Evolutionary conservation across 768 basidiomycete genomes (phyloP).

Genomic region (Lactarius hatsudake): DNA sequence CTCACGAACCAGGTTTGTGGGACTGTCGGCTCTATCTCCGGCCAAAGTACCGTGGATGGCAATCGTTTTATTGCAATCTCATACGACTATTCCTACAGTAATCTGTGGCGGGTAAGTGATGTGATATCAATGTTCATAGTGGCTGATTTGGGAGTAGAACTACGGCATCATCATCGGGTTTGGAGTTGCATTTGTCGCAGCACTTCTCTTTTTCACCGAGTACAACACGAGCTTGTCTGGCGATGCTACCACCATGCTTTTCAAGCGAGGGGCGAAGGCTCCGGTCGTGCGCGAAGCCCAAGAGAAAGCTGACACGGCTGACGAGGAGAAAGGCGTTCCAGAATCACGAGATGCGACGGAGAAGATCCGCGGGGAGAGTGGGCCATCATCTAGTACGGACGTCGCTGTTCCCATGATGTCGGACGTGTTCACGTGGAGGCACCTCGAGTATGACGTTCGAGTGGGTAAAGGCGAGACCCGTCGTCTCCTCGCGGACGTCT

Average conservation of each 20-base stretch:
- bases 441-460: conserved; percentile 63
- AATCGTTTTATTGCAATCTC: conserved; percentile 49
- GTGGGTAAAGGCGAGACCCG: conserved; percentile 44
- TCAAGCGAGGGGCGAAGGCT: conserved; percentile 54
- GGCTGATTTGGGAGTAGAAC: conserved; percentile 40
- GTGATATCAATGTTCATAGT: background rate
- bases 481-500: conserved; percentile 65
- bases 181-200: conserved; percentile 51
- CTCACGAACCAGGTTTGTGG: conserved; percentile 75
- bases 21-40: conserved; percentile 60
- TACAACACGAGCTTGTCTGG: conserved; percentile 40
- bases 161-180: conserved; percentile 71
- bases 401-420: conserved; percentile 33
- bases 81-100: conserved; percentile 40
- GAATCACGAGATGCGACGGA: conserved; percentile 4
- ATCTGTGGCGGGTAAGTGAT: conserved; percentile 49
- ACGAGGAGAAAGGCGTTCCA: conserved; percentile 32
- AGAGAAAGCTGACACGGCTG: conserved; percentile 27
- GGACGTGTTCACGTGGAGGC: conserved; percentile 79
- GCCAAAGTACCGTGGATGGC: conserved; percentile 61
- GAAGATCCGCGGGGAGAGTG: conserved; percentile 5
- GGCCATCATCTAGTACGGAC: conserved; percentile 17
- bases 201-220: conserved; percentile 61
- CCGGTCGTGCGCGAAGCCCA: conserved; percentile 16
- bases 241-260: conserved; percentile 51